Evolutionary conservation across 2,329 filamentous ascomycete species (phyloP), one percentile per base, ranked within the genome.

Genomic region (Fusarium sp.): DNA sequence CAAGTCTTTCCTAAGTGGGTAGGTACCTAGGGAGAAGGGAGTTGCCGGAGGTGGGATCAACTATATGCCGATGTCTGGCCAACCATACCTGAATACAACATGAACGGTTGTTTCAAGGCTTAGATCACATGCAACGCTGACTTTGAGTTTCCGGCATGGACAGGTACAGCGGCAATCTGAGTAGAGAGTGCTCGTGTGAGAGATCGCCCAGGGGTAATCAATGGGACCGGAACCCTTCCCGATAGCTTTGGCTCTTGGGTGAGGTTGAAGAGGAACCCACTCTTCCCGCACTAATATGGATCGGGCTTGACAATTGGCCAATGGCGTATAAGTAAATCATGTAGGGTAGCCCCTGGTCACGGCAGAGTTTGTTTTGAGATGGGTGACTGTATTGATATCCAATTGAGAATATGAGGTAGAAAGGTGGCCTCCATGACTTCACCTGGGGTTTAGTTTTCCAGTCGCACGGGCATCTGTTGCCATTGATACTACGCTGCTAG

Each of bases 251-350:
- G 54, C 54, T 37, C 34, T 35, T 37, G 31, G 31, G 29, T 16
- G 22, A 24, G 18, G 27, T 29, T 50, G 45, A 50, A 24, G 24
- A 7, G 20, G 45, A 29, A 29, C 13, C 45, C 24, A 29, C 45
- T 24, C 29, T 56, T 22, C 20, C 52, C n/a, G 29, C 52, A 24
- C 42, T 31, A 38, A 66, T 71, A 56, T 56, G 10, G 56, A 42
- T 34, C 57, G 38, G 57, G 45, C 16, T n/a, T 6, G 7, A 13
- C n/a, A 6, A 31, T 22, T 70, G 62, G 50, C 69, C 69, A 71
- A 71, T 71, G 31, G 67, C 67, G 69, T 71, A 57, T 71, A 67
- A 71, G 52, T 42, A 29, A 70, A 22, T 18, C 16, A 35, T 62
- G 58, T 37, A 66, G 64, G 64, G 64, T 66, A 62, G 24, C 27